A percentile compares a stretch with the other conserved stretches of the same genome.
These are phyloP conservation scores for Aspergillus vadensis DNA, from an alignment of 2,329 filamentous ascomycete genomes.

Conservation along the genomic window DNA sequence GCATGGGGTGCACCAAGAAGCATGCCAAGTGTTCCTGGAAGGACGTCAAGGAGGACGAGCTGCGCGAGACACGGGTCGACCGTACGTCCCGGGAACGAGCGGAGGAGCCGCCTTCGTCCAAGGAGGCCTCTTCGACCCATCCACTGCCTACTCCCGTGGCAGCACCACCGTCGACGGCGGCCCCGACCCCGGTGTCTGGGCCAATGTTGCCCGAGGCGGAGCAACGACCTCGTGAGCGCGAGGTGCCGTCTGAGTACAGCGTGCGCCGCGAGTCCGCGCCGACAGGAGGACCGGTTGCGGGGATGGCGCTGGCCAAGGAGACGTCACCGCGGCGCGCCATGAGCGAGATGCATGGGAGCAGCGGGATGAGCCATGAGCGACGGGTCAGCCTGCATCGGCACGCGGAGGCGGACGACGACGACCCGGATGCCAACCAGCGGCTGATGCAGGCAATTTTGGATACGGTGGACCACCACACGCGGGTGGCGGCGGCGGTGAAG, in stretches of 20 bases:
- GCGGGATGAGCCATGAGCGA: conserved; percentile 23
- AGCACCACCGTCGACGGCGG: conserved; percentile 8
- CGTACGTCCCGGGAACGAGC: conserved; percentile 18
- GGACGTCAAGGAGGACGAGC: conserved; percentile 73
- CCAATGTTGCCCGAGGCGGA: conserved; percentile 13
- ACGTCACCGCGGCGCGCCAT: conserved; percentile 39
- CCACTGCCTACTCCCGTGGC: conserved; percentile 9
- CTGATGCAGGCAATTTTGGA: conserved; percentile 47
- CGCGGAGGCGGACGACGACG: conserved; percentile 34
- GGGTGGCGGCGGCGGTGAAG: conserved; percentile 37
- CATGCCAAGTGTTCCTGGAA: conserved; percentile 88
- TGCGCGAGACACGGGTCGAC: conserved; percentile 36
- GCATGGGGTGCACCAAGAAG: conserved; percentile 84
- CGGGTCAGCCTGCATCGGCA: conserved; percentile 24
- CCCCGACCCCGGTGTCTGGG: conserved; percentile 13
- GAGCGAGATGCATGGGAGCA: conserved; percentile 39
- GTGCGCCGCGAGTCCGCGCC: conserved; percentile 26
- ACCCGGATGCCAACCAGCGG: conserved; percentile 42
- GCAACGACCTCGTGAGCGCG: neutral
- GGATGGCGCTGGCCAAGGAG: conserved; percentile 26
- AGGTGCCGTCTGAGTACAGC: conserved; percentile 13
- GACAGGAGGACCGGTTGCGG: conserved; percentile 24
- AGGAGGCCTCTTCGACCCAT: conserved; percentile 16
- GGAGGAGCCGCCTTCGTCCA: conserved; percentile 17
- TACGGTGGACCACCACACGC: conserved; percentile 43